Conservation (phyloP, 1,284 basidiomycete species). For the Pulveroboletus sp. region DNA sequence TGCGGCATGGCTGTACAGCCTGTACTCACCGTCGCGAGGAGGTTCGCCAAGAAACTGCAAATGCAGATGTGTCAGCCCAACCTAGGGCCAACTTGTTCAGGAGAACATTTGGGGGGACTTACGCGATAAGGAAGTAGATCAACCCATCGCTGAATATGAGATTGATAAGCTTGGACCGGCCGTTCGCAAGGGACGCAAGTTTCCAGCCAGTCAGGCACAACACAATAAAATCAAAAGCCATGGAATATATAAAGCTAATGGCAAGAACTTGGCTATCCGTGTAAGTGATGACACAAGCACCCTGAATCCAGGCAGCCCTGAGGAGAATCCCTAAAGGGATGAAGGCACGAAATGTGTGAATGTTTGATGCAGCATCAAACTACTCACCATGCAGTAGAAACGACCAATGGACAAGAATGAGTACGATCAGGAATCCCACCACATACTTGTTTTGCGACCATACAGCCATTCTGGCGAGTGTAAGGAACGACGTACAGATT, state of each 20-base stretch:
- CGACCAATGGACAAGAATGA: constrained; percentile 77
- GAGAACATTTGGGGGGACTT: constrained; percentile 35
- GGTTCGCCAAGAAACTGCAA: constrained; percentile 61
- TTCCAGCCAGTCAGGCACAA: constrained; percentile 63
- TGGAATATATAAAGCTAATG: constrained; percentile 69
- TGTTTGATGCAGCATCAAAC: background rate
- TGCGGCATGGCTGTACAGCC: constrained; percentile 5
- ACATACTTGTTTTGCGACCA: constrained; percentile 67
- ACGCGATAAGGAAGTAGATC: constrained; percentile 76
- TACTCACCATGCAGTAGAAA: constrained; percentile 69
- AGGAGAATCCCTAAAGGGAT: constrained; percentile 57
- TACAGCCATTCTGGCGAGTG: constrained; percentile 58
- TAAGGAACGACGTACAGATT: background rate
- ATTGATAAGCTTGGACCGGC: constrained; percentile 57
- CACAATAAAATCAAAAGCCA: constrained; percentile 69
- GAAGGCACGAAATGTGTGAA: constrained; percentile 4
- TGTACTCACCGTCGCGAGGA: constrained; percentile 66
- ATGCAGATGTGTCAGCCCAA: constrained; percentile 1
- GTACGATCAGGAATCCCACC: constrained; percentile 50
- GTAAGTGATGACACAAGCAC: constrained; percentile 54
- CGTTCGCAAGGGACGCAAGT: constrained; percentile 44
- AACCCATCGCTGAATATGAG: constrained; percentile 72
- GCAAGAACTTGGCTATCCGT: constrained; percentile 61
- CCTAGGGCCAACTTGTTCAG: background rate
- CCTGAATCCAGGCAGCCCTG: constrained; percentile 55